Evolutionary conservation across 2,329 filamentous ascomycete species (phyloP), one percentile per base, ranked within the genome.

Genomic region (Sporothrix pseudoabietina): DNA sequence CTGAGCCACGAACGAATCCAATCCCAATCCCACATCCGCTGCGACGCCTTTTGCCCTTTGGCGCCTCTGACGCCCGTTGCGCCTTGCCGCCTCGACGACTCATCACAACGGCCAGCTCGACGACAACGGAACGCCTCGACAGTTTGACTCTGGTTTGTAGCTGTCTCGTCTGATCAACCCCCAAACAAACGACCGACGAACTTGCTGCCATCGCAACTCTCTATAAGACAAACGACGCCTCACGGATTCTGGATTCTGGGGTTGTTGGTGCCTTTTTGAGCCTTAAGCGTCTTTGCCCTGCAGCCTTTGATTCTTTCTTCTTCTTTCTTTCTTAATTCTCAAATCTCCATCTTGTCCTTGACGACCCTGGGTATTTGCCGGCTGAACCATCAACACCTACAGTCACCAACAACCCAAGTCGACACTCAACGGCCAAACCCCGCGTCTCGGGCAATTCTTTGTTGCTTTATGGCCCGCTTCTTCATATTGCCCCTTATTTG

Each of bases 1-100:
- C 63, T 54, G 19, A 61, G 65, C 71, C 54, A 72, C 71, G 65
- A 66, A 47, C 61, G 41, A 66, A 71, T 54, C 54, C 69, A 47
- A 70, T 70, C 39, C 68, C 69, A 71, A 70, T 70, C 39, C 68
- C 69, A 71, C 39, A 61, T 6, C 39, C 69, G 26, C 22, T 70
- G 52, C 68, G 52, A 70, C 68, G 32, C 39, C 12, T 55, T 44
- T 65, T 5, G 35, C 16, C 63, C 19, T 26, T 14, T 26, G 8
- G n/a, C 16, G 19, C 59, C 44, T 65, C 32, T 61, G 30, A 35
- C 57, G 39, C 59, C 7, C 59, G 10, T 44, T 39, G 57, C 57
- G 57, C 32, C 57, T 41, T 66, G 61, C 61, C 39, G 61, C 61
- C 61, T 47, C 61, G 22, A 44, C 39, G 39, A 47, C 61, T 66